These are phyloP conservation scores for Luffa acutangula DNA, from an alignment of 306 rosid genomes.

Conservation along the genomic window DNA sequence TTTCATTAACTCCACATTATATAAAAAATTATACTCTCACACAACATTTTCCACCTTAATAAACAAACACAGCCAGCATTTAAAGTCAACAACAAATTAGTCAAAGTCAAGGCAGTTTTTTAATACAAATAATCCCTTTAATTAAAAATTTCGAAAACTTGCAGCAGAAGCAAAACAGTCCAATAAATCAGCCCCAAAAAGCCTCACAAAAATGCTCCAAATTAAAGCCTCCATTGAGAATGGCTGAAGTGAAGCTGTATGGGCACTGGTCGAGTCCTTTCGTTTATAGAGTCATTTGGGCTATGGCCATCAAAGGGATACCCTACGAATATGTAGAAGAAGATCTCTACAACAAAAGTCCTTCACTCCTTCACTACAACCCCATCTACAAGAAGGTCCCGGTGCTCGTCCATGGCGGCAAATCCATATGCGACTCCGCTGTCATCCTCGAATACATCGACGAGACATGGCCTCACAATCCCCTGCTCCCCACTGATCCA, in stretches of 20 bases:
- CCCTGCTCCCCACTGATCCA: conserved; percentile 17
- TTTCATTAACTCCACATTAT: no score
- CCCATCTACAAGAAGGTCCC: conserved; percentile 36
- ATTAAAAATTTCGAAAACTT: not conserved
- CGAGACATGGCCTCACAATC: conserved; percentile 21
- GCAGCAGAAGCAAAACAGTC: not conserved
- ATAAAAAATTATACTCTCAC: no score
- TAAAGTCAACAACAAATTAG: no score
- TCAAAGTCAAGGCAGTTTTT: not conserved
- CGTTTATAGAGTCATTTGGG: conserved; percentile 31
- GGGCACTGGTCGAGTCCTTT: conserved; percentile 41
- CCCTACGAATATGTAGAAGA: conserved; percentile 34
- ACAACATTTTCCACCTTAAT: no score
- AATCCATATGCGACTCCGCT: conserved; percentile 28
- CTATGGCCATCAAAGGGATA: conserved; percentile 37
- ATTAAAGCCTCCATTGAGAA: not conserved
- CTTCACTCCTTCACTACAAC: conserved; percentile 25
- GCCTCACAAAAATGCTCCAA: not conserved
- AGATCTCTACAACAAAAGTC: conserved; percentile 33
- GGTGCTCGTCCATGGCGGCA: conserved; percentile 38
- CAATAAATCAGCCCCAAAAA: not conserved
- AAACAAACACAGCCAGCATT: no score
- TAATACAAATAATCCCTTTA: no score
- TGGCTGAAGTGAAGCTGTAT: conserved; percentile 39
- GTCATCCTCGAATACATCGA: conserved; percentile 40